These are phyloP conservation scores for Podospora bellae-mahoneyi DNA, from an alignment of 495 filamentous ascomycete genomes.

Conservation along the genomic window DNA sequence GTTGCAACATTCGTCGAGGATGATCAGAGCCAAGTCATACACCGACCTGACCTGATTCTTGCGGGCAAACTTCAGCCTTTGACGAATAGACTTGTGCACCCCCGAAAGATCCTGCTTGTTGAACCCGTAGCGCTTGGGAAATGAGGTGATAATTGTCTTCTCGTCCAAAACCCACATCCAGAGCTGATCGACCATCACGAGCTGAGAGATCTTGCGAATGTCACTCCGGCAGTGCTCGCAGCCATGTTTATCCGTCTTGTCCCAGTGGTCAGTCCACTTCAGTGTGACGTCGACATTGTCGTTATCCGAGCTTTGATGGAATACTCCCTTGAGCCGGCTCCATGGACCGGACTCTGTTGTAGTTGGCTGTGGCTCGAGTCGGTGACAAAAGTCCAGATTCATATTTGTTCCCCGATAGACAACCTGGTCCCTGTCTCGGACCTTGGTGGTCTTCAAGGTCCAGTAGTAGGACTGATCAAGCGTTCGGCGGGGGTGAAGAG, in stretches of 20 bases:
- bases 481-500: constrained; percentile 65
- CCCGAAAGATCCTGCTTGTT: constrained; percentile 65
- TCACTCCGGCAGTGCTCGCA: constrained; percentile 35
- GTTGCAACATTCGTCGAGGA: constrained; percentile 62
- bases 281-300: background rate
- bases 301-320: constrained; percentile 3
- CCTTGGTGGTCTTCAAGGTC: constrained; percentile 55
- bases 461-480: constrained; percentile 69
- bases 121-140: constrained; percentile 64
- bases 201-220: constrained; percentile 50
- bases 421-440: constrained; percentile 64
- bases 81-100: constrained; percentile 57
- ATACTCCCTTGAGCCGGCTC: background rate
- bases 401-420: constrained; percentile 53
- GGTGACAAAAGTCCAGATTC: constrained; percentile 11
- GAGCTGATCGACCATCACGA: constrained; percentile 74
- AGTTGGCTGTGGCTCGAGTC: background rate
- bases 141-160: constrained; percentile 63
- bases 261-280: constrained; percentile 23
- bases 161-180: constrained; percentile 72
- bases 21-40: constrained; percentile 63
- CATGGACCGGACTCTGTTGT: background rate
- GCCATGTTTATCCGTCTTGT: constrained; percentile 2
- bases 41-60: constrained; percentile 63
- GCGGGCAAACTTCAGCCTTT: constrained; percentile 25